Percentiles rank a stretch among this genome's conserved stretches.
Evolutionary conservation across 2,329 filamentous ascomycete species (phyloP).

Genomic region (Fusarium sp.): DNA sequence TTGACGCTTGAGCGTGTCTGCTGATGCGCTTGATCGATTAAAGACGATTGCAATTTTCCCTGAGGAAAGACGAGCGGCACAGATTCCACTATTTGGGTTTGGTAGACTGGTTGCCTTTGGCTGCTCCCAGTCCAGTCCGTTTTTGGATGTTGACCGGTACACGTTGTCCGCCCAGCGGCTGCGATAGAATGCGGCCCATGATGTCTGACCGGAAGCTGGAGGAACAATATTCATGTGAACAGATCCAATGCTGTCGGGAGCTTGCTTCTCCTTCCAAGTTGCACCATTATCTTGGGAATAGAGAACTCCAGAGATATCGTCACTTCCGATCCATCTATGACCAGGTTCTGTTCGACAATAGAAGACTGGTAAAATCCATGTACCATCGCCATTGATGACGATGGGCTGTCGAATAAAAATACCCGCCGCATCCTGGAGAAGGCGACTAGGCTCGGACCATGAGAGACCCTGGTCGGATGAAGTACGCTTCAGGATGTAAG

Average conservation of each 20-base stretch:
- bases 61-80: constrained; percentile 54
- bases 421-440: constrained; percentile 53
- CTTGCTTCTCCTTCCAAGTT: constrained; percentile 55
- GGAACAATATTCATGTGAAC: constrained; percentile 60
- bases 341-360: constrained; percentile 57
- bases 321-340: constrained; percentile 59
- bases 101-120: constrained; percentile 54
- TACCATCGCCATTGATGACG: constrained; percentile 52
- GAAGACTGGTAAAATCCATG: constrained; percentile 59
- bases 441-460: constrained; percentile 52
- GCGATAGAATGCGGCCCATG: constrained; percentile 56
- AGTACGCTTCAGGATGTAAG: constrained; percentile 53
- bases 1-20: constrained; percentile 52
- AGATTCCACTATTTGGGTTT: constrained; percentile 60
- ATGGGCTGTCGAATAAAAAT: constrained; percentile 59
- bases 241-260: constrained; percentile 54
- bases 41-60: constrained; percentile 55
- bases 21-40: constrained; percentile 54
- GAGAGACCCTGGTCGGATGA: constrained; percentile 54
- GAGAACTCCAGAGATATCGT: constrained; percentile 57
- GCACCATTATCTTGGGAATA: constrained; percentile 54
- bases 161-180: constrained; percentile 60
- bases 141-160: constrained; percentile 56
- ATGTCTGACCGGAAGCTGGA: constrained; percentile 37
- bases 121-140: constrained; percentile 56